A percentile compares a stretch with the other conserved stretches of the same genome.
Evolutionary conservation across 768 basidiomycete genomes (phyloP).

Genomic region (Russula compacta): DNA sequence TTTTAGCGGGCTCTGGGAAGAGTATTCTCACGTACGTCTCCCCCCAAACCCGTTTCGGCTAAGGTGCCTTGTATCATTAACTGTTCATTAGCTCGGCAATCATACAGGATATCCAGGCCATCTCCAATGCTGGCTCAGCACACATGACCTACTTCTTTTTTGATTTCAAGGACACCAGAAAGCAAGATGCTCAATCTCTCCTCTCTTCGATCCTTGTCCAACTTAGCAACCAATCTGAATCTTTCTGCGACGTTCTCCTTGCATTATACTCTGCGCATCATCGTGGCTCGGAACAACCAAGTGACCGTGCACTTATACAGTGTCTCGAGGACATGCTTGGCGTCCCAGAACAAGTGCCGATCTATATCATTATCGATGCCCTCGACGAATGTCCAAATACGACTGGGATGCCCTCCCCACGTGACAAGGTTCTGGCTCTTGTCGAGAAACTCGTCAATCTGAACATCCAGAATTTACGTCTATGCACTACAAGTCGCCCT

Average conservation of each 20-base stretch:
- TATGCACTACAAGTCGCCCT: not conserved
- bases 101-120: not conserved
- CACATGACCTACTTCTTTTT: not conserved
- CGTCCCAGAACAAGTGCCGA: not conserved
- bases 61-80: not conserved
- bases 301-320: not conserved
- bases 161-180: not conserved
- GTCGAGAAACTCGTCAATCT: not conserved
- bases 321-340: not conserved
- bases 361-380: not conserved
- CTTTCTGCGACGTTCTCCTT: not conserved
- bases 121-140: not conserved
- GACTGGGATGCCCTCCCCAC: not conserved
- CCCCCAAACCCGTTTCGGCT: fast-evolving
- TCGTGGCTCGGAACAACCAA: not conserved
- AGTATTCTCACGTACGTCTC: not conserved
- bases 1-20: slow-evolving; percentile 1
- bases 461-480: not conserved
- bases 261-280: not conserved
- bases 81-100: not conserved
- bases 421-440: not conserved
- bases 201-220: not conserved
- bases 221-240: not conserved
- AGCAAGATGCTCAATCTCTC: not conserved
- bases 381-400: not conserved